Evolutionary conservation across 495 filamentous ascomycete species (phyloP).

Genomic region (Talaromyces thailandensis): DNA sequence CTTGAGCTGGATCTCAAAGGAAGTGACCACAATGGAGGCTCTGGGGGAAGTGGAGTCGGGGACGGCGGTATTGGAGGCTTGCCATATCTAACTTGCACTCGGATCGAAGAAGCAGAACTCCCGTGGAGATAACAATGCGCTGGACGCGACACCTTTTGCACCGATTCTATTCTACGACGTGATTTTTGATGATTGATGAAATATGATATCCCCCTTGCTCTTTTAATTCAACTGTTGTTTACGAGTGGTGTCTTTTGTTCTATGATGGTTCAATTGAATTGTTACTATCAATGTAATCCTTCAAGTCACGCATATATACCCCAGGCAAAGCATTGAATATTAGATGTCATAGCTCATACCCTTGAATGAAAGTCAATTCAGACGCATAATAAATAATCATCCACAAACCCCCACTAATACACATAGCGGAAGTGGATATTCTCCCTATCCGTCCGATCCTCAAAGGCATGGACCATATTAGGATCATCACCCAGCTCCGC

Average conservation of each 20-base stretch:
- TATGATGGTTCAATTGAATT: not conserved
- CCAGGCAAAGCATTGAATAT: not conserved
- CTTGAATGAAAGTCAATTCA: not conserved
- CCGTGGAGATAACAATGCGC: conserved; percentile 53
- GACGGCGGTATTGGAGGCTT: conserved; percentile 27
- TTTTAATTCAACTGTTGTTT: not conserved
- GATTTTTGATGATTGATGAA: conserved; percentile 8
- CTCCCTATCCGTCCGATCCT: conserved; percentile 40
- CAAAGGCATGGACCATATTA: conserved; percentile 31
- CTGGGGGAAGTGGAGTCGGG: conserved; percentile 22
- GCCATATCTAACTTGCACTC: conserved; percentile 74
- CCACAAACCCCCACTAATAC: conserved; percentile 21
- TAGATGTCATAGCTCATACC: not conserved
- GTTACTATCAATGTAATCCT: not conserved
- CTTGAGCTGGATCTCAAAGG: conserved; percentile 63
- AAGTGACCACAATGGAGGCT: conserved; percentile 16
- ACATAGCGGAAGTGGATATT: conserved; percentile 41
- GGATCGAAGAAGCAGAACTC: conserved; percentile 65
- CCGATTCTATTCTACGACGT: not conserved
- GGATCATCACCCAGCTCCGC: conserved; percentile 12
- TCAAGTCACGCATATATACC: conserved; percentile 3
- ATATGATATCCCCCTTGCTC: conserved; percentile 6
- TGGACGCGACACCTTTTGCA: not conserved
- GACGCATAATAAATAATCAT: not conserved
- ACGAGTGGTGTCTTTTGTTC: not conserved